Evolutionary conservation across 2,329 filamentous ascomycete genomes (phyloP).

Genomic region (Beauveria sp.): DNA sequence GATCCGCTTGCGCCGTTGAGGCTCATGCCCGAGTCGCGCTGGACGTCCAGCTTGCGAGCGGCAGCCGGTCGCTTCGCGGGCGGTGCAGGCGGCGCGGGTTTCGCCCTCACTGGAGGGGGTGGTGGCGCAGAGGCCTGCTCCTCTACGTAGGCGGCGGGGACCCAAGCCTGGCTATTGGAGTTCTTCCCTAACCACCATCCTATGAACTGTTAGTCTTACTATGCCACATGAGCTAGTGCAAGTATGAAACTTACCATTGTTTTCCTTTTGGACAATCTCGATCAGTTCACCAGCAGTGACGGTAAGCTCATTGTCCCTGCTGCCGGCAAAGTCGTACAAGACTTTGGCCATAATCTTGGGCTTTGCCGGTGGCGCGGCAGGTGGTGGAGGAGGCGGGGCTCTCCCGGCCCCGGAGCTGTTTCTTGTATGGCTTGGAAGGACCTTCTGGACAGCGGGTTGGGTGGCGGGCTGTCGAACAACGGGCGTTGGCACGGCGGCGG

Average conservation of each 20-base stretch:
- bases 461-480: constrained; percentile 10
- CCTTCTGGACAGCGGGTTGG: constrained; percentile 12
- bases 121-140: constrained; percentile 63
- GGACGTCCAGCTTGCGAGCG: constrained; percentile 60
- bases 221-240: not conserved
- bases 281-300: constrained; percentile 74
- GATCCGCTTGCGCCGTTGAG: constrained; percentile 48
- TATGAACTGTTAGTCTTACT: constrained; percentile 33
- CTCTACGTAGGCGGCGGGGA: constrained; percentile 88
- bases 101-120: constrained; percentile 57
- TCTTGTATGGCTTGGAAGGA: constrained; percentile 43
- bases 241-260: constrained; percentile 64
- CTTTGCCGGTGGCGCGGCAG: constrained; percentile 51
- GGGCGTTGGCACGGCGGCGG: constrained; percentile 15
- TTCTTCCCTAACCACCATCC: constrained; percentile 96
- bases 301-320: constrained; percentile 77
- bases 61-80: constrained; percentile 72
- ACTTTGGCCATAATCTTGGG: constrained; percentile 80
- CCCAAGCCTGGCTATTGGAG: constrained; percentile 70
- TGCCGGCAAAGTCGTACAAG: constrained; percentile 83
- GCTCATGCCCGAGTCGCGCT: constrained; percentile 65
- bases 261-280: constrained; percentile 88
- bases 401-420: constrained; percentile 45
- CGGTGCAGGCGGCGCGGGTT: constrained; percentile 57
- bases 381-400: constrained; percentile 58